Evolutionary conservation across 495 filamentous ascomycete genomes (phyloP).

Genomic region (Hypoxylon lenormandii): DNA sequence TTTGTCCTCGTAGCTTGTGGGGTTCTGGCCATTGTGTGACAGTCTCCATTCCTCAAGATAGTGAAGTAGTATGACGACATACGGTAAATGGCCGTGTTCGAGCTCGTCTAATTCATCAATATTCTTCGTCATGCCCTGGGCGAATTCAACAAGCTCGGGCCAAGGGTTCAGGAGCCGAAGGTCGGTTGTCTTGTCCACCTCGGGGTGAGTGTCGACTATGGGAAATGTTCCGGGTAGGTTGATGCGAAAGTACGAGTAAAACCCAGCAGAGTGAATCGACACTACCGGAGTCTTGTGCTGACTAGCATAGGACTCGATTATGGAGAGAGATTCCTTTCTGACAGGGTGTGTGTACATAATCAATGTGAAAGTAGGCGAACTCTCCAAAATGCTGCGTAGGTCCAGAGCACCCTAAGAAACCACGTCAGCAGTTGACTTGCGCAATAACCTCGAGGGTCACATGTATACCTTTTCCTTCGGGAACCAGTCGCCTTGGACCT

Average conservation of each 20-base stretch:
- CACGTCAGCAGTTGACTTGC: conserved; percentile 34
- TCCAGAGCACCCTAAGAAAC: conserved; percentile 38
- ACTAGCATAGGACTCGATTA: conserved; percentile 69
- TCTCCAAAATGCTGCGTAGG: conserved; percentile 50
- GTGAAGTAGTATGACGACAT: conserved; percentile 83
- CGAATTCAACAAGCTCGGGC: conserved; percentile 79
- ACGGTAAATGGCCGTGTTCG: conserved; percentile 93
- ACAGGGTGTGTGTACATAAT: conserved; percentile 81
- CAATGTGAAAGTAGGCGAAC: conserved; percentile 72
- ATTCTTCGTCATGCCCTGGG: conserved; percentile 69
- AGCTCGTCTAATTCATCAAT: conserved; percentile 79
- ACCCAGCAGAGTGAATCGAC: conserved; percentile 86
- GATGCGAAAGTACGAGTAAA: conserved; percentile 85
- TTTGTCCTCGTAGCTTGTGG: conserved; percentile 86
- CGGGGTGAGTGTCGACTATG: conserved; percentile 97
- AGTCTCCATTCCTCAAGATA: conserved; percentile 87
- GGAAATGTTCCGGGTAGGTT: conserved; percentile 81
- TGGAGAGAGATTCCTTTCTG: conserved; percentile 66
- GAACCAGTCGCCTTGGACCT: conserved; percentile 78
- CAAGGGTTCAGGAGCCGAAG: conserved; percentile 87
- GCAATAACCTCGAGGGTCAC: conserved; percentile 38
- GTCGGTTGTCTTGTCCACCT: conserved; percentile 84
- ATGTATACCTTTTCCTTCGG: conserved; percentile 56
- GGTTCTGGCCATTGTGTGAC: conserved; percentile 74
- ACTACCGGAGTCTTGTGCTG: conserved; percentile 78